phyloP scores from a whole-genome alignment of 805 yeast species.

The Teunomyces panamensis region DNA sequence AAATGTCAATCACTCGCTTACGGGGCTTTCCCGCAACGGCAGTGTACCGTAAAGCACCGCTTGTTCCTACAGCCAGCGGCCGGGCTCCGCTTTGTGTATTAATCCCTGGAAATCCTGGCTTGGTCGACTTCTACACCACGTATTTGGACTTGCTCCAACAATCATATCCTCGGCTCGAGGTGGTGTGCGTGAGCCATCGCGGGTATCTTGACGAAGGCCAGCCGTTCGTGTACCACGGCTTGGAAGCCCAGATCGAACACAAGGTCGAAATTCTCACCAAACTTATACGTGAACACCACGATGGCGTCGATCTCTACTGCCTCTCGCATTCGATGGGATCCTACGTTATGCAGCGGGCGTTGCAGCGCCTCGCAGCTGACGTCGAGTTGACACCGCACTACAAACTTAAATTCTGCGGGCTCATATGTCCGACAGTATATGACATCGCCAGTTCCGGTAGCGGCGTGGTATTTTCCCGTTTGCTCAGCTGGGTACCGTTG shows the following conservation, averaged over 20 bases:
- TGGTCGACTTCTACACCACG: conserved; percentile 59
- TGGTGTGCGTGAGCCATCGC: conserved; percentile 62
- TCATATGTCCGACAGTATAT: conserved; percentile 67
- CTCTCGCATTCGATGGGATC: conserved; percentile 75
- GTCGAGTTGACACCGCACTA: conserved; percentile 18
- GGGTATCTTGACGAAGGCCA: conserved; percentile 39
- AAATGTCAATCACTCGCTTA: conserved; percentile 1
- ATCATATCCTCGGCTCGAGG: conserved; percentile 44
- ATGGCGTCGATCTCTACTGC: conserved; percentile 39
- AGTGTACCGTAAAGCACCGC: conserved; percentile 10
- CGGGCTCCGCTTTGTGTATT: conserved; percentile 43
- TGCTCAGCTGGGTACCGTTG: conserved; percentile 35
- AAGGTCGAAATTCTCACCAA: conserved; percentile 49
- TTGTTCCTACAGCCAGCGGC: not conserved
- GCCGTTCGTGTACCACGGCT: conserved; percentile 26
- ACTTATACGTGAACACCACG: conserved; percentile 12
- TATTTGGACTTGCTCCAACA: conserved; percentile 46
- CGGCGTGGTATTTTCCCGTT: conserved; percentile 25
- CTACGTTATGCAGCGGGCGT: conserved; percentile 46
- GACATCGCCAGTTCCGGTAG: conserved; percentile 51
- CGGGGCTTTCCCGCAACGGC: conserved; percentile 16
- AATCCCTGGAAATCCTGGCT: conserved; percentile 79
- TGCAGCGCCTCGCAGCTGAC: conserved; percentile 12
- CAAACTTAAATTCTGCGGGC: conserved; percentile 47
- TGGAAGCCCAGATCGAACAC: conserved; percentile 59